A percentile compares a stretch with the other conserved stretches of the same genome.
These are phyloP conservation scores for Porphyridium purpureum DNA, from an alignment of 23 red algal genomes.

Conservation along the genomic window DNA sequence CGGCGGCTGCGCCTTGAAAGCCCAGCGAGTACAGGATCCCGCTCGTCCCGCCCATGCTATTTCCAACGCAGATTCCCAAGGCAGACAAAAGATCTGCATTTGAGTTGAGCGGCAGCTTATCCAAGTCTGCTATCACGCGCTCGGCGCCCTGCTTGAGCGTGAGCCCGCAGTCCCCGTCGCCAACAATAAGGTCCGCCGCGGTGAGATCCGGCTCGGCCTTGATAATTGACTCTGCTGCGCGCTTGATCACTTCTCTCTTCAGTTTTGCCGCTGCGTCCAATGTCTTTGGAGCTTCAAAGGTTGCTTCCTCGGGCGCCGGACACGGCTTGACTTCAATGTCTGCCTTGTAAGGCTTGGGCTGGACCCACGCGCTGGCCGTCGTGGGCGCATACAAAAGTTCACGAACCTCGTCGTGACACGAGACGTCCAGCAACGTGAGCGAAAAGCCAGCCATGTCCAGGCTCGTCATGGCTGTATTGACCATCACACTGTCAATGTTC, in stretches of 20 bases:
- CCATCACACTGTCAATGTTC: neutral
- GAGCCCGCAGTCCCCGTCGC: slow-evolving; percentile 1
- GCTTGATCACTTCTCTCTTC: neutral
- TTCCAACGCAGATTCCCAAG: neutral
- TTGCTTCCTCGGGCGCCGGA: neutral
- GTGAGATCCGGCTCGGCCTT: neutral
- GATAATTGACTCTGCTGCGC: neutral
- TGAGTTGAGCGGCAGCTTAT: neutral
- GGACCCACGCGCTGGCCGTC: neutral
- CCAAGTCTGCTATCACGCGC: neutral
- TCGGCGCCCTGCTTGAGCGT: slow-evolving; percentile 1
- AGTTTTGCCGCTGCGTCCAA: neutral
- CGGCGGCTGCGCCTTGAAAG: slow-evolving; percentile 3
- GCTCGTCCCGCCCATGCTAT: slow-evolving; percentile 1
- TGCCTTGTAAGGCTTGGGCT: neutral
- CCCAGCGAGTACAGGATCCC: neutral
- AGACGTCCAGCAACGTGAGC: neutral
- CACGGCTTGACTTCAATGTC: neutral
- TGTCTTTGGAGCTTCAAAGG: neutral
- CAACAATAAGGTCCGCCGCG: neutral
- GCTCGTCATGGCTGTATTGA: slow-evolving; percentile 1
- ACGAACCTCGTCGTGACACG: neutral
- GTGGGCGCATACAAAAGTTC: neutral
- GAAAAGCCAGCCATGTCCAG: neutral
- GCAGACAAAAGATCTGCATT: neutral